Base-by-base conservation (phyloP, 2,329 filamentous ascomycete species). In the Aspergillus quadrilineatus region DNA sequence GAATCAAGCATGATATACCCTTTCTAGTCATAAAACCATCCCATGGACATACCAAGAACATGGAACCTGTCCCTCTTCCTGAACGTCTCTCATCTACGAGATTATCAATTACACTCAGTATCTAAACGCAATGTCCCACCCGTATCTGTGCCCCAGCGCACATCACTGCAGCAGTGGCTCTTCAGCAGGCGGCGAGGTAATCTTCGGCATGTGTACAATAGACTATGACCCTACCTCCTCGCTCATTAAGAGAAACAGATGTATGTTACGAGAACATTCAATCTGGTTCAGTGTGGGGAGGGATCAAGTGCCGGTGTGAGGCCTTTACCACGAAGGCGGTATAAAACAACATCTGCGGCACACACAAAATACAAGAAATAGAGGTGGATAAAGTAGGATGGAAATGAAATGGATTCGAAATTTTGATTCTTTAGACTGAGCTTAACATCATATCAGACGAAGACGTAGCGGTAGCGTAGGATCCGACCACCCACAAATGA, bases 101-200 rank as follows among this genome's bases (percentile, higher is more conserved):
- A 4, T 22, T 22, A 22, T 22, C 22, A 22, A 22, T 22, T 22
- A 22, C 22, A 22, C 22, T 22, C 17, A 28, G 17, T 28, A 28
- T 28, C 22, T 14, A 12, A 34, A 41, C 6, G 29, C 45, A 17
- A 73, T 86, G 83, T 86, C 73, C 76, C 78, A 76, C 83, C 83
- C 82, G 84, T 86, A 87, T 87, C 84, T 87, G 85, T 87, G 82
- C 83, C 82, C 77, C 75, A 75, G 80, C 75, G 78, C 75, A 80
- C 77, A 73, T 71, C 82, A 85, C 78, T 76, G 80, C 76, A 75
- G 77, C 77, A 76, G 80, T 80, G 84, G 83, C 83, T 86, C 84
- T 84, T 86, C 82, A 83, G 79, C 75, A 83, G 82, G 80, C 77
- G 71, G 65, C 12, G n/a, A 52, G 56, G 53, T 65, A 58, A 70